A percentile compares a stretch with the other conserved stretches of the same genome.
Conservation (phyloP, 306 rosid genomes). For the Rosa lucieae region DNA sequence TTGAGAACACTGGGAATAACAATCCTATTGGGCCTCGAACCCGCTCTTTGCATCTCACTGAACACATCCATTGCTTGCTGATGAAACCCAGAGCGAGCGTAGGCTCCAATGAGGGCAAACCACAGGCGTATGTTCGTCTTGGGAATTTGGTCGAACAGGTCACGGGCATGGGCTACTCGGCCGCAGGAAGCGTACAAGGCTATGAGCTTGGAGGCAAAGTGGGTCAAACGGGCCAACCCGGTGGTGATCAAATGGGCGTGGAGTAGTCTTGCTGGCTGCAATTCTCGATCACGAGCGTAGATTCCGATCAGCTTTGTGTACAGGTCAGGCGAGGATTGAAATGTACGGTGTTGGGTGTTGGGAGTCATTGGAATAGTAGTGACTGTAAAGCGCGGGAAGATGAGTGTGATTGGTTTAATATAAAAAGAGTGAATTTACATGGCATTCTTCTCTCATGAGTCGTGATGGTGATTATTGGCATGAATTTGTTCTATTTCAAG, state of each 20-base stretch:
- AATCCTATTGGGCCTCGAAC: constrained; percentile 39
- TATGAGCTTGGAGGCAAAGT: constrained; percentile 62
- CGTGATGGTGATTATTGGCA: too few relatives aligned
- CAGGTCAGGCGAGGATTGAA: constrained; percentile 35
- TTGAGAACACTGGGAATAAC: constrained; percentile 82
- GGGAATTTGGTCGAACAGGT: constrained; percentile 76
- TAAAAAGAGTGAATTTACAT: too few relatives aligned
- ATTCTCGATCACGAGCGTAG: constrained; percentile 47
- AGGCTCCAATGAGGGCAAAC: constrained; percentile 63
- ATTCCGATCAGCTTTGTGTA: constrained; percentile 41
- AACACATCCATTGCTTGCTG: constrained; percentile 48
- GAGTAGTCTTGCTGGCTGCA: constrained; percentile 53
- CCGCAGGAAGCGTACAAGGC: constrained; percentile 51
- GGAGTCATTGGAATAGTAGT: background rate
- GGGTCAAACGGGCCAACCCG: constrained; percentile 48
- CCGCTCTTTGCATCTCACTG: constrained; percentile 51
- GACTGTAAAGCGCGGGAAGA: background rate
- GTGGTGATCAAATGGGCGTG: constrained; percentile 69
- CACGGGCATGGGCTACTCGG: constrained; percentile 48
- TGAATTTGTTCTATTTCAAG: too few relatives aligned
- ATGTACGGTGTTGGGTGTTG: constrained; percentile 28
- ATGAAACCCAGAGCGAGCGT: constrained; percentile 59
- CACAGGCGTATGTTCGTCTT: constrained; percentile 58
- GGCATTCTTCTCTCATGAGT: too few relatives aligned
- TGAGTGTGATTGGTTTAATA: background rate